These are phyloP conservation scores for Aspergillus funiculosus DNA, from an alignment of 495 filamentous ascomycete genomes.

Conservation along the genomic window DNA sequence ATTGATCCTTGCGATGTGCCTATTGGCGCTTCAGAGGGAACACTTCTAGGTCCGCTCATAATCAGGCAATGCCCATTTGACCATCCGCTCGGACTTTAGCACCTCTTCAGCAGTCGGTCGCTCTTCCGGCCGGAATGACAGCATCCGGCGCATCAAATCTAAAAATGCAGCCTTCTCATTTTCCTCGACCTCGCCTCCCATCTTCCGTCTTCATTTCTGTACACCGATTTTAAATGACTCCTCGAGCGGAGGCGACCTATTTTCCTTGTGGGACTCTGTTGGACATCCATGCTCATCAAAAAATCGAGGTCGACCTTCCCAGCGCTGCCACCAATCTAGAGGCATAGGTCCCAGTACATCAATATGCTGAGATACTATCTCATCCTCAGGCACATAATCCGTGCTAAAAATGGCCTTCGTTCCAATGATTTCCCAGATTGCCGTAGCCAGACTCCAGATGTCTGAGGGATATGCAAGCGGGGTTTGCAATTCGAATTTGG, in stretches of 20 bases:
- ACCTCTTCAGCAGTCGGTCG: slow-evolving; percentile 14
- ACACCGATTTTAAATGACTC: slow-evolving; percentile 26
- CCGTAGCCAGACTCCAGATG: slow-evolving; percentile 33
- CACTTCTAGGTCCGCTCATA: slow-evolving; percentile 12
- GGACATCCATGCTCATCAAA: slow-evolving; percentile 24
- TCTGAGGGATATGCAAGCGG: slow-evolving; percentile 29
- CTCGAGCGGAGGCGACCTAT: slow-evolving; percentile 27
- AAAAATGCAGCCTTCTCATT: slow-evolving; percentile 19
- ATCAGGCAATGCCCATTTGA: slow-evolving; percentile 13
- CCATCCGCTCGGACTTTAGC: slow-evolving; percentile 14
- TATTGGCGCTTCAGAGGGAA: slow-evolving; percentile 1
- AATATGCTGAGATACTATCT: slow-evolving; percentile 26
- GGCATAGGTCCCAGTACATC: slow-evolving; percentile 32
- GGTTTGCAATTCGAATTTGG: slow-evolving; percentile 23
- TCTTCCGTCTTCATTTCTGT: slow-evolving; percentile 16
- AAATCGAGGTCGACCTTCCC: slow-evolving; percentile 23
- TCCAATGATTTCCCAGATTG: slow-evolving; percentile 36
- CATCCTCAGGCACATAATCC: slow-evolving; percentile 23
- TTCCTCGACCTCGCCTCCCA: slow-evolving; percentile 5
- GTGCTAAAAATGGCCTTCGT: slow-evolving; percentile 32
- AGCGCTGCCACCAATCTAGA: slow-evolving; percentile 26
- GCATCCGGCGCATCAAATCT: slow-evolving; percentile 20
- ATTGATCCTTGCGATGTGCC: no score
- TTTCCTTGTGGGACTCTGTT: slow-evolving; percentile 17
- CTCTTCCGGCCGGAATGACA: slow-evolving; percentile 13